These are phyloP conservation scores for Aspergillus floridensis DNA, from an alignment of 2,329 filamentous ascomycete species.

Conservation along the genomic window DNA sequence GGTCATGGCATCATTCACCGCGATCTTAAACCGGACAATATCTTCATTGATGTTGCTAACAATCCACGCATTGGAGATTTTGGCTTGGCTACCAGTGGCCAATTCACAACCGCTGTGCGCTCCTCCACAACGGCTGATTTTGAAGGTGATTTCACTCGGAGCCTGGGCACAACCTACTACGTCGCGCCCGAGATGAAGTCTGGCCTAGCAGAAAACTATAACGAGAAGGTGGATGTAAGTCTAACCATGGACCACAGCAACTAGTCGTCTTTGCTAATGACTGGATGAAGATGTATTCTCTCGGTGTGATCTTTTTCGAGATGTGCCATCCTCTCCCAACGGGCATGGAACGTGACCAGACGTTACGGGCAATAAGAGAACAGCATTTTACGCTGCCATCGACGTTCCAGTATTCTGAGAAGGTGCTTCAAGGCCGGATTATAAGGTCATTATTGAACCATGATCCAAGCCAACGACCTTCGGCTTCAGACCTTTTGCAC, in stretches of 20 bases:
- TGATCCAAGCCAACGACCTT: slow-evolving; percentile 76
- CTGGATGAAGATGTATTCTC: slow-evolving; percentile 74
- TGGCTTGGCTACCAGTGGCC: slow-evolving; percentile 85
- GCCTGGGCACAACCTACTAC: slow-evolving; percentile 78
- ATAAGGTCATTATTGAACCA: slow-evolving; percentile 78
- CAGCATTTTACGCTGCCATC: slow-evolving; percentile 66
- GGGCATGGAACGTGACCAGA: slow-evolving; percentile 61
- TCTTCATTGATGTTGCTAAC: slow-evolving; percentile 88
- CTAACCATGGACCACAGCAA: not conserved
- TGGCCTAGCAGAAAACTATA: slow-evolving; percentile 72
- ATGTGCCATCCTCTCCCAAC: slow-evolving; percentile 73
- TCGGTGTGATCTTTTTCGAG: slow-evolving; percentile 97
- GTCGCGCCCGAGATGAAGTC: slow-evolving; percentile 89
- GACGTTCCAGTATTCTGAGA: slow-evolving; percentile 70
- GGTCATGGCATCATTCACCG: slow-evolving; percentile 88
- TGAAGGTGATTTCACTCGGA: slow-evolving; percentile 48
- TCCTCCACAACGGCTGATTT: slow-evolving; percentile 37
- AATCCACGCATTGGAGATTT: slow-evolving; percentile 97
- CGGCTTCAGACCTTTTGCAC: slow-evolving; percentile 75
- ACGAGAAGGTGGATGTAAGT: slow-evolving; percentile 83
- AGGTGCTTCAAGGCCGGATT: slow-evolving; percentile 68
- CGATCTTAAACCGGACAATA: slow-evolving; percentile 94
- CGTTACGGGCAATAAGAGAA: slow-evolving; percentile 68
- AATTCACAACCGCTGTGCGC: slow-evolving; percentile 48
- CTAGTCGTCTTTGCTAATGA: not conserved